These are phyloP conservation scores for Grammothele lineata DNA, from an alignment of 768 basidiomycete genomes.

Conservation along the genomic window DNA sequence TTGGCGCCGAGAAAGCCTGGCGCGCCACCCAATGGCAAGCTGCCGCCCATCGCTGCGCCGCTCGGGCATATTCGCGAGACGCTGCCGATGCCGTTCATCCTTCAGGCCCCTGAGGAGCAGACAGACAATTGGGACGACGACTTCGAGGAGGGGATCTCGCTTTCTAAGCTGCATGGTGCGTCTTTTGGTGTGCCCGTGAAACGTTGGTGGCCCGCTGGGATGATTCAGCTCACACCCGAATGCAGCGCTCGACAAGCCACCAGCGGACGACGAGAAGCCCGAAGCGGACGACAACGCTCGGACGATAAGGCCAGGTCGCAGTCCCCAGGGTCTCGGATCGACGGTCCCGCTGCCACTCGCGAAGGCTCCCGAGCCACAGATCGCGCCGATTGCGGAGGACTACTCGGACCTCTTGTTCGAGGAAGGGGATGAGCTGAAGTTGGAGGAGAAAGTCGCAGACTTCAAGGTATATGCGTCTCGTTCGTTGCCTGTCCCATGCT, in stretches of 20 bases:
- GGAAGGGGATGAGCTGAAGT: conserved; percentile 57
- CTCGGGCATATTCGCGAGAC: conserved; percentile 26
- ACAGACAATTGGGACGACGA: conserved; percentile 99
- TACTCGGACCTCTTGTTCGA: conserved; percentile 85
- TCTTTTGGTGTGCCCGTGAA: too few species aligned
- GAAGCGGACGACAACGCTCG: conserved; percentile 70
- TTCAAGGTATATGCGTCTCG: conserved; percentile 56
- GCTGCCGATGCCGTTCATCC: conserved; percentile 57
- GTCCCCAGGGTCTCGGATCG: conserved; percentile 44
- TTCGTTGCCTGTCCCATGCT: background rate
- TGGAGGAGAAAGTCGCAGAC: conserved; percentile 78
- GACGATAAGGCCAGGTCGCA: conserved; percentile 74
- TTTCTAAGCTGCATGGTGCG: conserved; percentile 73
- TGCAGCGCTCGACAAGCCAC: conserved; percentile 59
- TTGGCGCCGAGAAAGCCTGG: conserved; percentile 13
- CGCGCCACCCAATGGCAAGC: conserved; percentile 13
- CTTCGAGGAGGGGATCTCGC: conserved; percentile 90
- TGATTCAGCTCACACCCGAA: background rate
- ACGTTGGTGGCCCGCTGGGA: too few species aligned
- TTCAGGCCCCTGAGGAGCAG: conserved; percentile 78
- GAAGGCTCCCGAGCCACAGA: conserved; percentile 56
- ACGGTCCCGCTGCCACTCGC: conserved; percentile 47
- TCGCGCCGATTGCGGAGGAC: conserved; percentile 77
- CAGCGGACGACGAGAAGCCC: conserved; percentile 50
- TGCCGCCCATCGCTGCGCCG: conserved; percentile 14